Evolutionary conservation across 306 rosid species (phyloP), one percentile per base, ranked within the genome.

Genomic region (peach (Prunus persica)): DNA sequence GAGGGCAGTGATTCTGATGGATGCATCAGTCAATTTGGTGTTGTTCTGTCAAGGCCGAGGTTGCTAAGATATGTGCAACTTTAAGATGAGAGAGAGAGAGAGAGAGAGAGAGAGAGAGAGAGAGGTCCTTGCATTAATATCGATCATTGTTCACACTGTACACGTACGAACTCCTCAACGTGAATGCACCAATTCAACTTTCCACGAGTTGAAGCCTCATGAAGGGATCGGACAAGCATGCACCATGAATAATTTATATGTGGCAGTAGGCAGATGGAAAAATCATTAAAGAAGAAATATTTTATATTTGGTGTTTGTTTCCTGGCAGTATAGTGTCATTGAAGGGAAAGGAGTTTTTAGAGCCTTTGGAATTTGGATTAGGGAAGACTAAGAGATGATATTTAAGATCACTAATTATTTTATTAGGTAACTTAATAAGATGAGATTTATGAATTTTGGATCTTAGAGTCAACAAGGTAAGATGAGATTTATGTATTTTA

Each of bases 11-110:
- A 83, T 75, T 88, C 78, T 83, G 96, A 86, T 89, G 89, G 89
- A 86, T 85, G 89, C 87, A 83, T 91, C 93, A 75, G 84, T 93
- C 96, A 84, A 71, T 82, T 84, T 89, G 85, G 93, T 82, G 94
- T 85, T 94, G 98, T 91, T 86, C 86, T 90, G 91, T 86, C 98
- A 91, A 86, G 77, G 97, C 94, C 93, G 94, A 90, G 98, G 96
- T 86, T 74, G 89, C 80, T 80, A 82, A 89, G 86, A 86, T 89
- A 78, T 47, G 83, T 60, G 58, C 50, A 47, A 61, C 58, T 67
- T 34, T 62, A 18, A 38, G 9, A 11, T 15, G 0, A 52, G 41
- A 49, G 60, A 25, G 22, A 22, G 34, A 9, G 1, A 54, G 25
- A 22, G 34, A 9, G 1, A 54, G 25, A 22, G 34, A 9, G 1